Conservation (phyloP, 805 yeast species). For the Candida vaughaniae region DNA sequence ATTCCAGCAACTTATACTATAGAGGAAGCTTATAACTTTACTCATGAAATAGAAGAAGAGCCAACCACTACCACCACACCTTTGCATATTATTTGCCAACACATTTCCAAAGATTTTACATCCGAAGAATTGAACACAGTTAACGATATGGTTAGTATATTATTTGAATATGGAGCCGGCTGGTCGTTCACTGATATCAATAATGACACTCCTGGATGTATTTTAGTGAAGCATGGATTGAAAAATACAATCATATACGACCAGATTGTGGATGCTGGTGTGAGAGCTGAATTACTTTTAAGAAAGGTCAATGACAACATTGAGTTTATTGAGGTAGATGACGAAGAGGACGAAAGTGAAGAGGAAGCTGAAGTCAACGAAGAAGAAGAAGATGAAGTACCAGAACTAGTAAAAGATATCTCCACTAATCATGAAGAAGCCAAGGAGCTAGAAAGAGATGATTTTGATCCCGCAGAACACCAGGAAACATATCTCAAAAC, state of each 20-base stretch:
- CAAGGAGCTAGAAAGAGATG: background rate
- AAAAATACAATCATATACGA: constrained; percentile 40
- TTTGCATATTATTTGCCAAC: constrained; percentile 63
- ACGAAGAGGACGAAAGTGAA: constrained; percentile 26
- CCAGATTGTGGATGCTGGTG: constrained; percentile 78
- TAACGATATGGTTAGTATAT: constrained; percentile 53
- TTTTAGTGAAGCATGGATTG: constrained; percentile 54
- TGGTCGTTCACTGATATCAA: constrained; percentile 80
- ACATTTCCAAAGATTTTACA: constrained; percentile 46
- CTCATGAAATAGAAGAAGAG: constrained; percentile 38
- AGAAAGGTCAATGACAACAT: constrained; percentile 65
- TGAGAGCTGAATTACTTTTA: constrained; percentile 79
- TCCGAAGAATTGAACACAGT: constrained; percentile 46
- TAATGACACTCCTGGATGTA: constrained; percentile 82
- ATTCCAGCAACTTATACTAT: constrained; percentile 81
- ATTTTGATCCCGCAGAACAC: constrained; percentile 56
- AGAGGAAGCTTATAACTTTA: constrained; percentile 68
- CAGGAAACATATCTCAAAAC: constrained; percentile 65
- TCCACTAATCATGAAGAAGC: background rate
- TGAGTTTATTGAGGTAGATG: constrained; percentile 52
- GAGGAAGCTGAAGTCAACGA: constrained; percentile 4
- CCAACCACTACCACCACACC: constrained; percentile 73
- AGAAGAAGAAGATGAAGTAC: constrained; percentile 4
- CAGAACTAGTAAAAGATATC: constrained; percentile 2
- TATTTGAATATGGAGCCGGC: constrained; percentile 87